Evolutionary conservation across 2,329 filamentous ascomycete species (phyloP).

Genomic region (Phaeomoniella chlamydospora): DNA sequence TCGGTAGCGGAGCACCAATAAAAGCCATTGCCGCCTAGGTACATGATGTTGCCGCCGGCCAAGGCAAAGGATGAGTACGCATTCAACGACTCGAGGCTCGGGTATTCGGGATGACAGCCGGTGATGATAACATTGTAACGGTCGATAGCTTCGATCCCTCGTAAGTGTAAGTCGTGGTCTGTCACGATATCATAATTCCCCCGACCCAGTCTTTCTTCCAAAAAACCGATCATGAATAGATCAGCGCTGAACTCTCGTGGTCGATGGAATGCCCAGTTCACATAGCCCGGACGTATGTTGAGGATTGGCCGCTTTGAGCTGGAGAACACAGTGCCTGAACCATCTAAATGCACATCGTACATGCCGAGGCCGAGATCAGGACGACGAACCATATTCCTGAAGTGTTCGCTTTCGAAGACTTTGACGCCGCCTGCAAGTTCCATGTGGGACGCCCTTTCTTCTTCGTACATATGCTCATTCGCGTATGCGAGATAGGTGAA

Average conservation of each 20-base stretch:
- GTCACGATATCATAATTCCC: conserved; percentile 20
- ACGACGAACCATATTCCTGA: conserved; percentile 14
- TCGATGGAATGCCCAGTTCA: conserved; percentile 19
- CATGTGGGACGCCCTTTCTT: conserved; percentile 9
- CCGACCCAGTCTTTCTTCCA: conserved; percentile 14
- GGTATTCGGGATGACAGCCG: conserved; percentile 21
- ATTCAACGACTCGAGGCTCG: conserved; percentile 13
- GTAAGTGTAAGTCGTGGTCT: conserved; percentile 20
- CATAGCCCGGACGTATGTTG: conserved; percentile 21
- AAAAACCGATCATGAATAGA: conserved; percentile 18
- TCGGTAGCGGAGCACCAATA: conserved; percentile 16
- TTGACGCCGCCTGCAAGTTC: background rate
- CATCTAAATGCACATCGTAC: conserved; percentile 24
- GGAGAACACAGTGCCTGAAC: conserved; percentile 18
- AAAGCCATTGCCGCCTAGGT: conserved; percentile 23
- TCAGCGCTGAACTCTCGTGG: conserved; percentile 22
- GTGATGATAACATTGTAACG: conserved; percentile 15
- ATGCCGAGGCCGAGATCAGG: conserved; percentile 20
- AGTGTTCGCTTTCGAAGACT: conserved; percentile 6
- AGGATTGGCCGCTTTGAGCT: conserved; percentile 20
- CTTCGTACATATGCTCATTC: conserved; percentile 22
- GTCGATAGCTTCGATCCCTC: conserved; percentile 8
- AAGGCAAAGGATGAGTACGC: conserved; percentile 15
- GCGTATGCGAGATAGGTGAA: conserved; percentile 24
- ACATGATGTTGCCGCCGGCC: conserved; percentile 20